Conservation (phyloP, 169 alveolate species). For the Plasmodium malariae region DNA sequence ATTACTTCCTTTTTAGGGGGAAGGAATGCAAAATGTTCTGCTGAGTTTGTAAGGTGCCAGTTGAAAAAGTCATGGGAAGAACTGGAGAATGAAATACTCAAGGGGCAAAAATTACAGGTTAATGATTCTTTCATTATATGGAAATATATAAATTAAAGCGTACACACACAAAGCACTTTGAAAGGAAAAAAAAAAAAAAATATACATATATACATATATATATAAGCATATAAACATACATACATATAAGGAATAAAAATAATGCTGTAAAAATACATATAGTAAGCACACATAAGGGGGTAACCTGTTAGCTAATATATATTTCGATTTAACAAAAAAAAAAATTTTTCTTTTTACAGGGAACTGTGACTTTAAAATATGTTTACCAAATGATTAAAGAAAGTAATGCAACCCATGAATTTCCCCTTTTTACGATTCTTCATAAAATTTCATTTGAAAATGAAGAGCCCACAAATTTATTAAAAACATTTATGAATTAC, state of each 20-base stretch:
- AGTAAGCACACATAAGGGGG: too few relatives aligned
- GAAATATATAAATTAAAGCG: not conserved
- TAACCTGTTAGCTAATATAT: too few relatives aligned
- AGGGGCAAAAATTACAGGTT: conserved; percentile 93
- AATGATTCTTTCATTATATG: conserved; percentile 28
- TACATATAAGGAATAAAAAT: too few relatives aligned
- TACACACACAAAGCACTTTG: not conserved
- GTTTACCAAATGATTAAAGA: conserved; percentile 46
- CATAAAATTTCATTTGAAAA: conserved; percentile 64
- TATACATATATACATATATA: not conserved
- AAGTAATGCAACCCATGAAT: conserved; percentile 35
- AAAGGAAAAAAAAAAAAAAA: not conserved
- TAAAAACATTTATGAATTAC: conserved; percentile 49
- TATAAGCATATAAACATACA: not conserved
- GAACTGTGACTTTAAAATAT: conserved; percentile 59
- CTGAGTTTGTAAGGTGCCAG: conserved; percentile 89
- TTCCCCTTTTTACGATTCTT: conserved; percentile 68
- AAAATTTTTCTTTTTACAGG: conserved; percentile 37
- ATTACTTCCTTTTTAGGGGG: conserved; percentile 95
- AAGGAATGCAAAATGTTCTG: conserved; percentile 94
- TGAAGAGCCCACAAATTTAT: conserved; percentile 37
- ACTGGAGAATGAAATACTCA: conserved; percentile 91
- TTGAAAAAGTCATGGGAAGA: conserved; percentile 91
- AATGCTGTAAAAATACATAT: too few relatives aligned
- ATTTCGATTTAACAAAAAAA: too few relatives aligned